Conservation (phyloP, 2,329 filamentous ascomycete species). For the Fusarium sulawesiense region DNA sequence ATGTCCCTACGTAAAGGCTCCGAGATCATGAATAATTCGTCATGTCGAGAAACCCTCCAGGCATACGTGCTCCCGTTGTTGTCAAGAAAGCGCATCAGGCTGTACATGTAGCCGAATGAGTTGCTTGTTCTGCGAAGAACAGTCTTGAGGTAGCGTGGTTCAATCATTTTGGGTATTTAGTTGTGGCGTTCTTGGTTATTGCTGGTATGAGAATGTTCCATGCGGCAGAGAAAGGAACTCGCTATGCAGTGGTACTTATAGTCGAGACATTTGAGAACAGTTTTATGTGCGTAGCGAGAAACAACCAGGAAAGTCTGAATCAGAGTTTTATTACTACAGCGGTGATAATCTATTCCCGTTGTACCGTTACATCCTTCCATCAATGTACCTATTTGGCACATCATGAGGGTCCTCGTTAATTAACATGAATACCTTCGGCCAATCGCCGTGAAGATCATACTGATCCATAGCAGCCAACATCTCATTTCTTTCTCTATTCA, state of each 20-base stretch:
- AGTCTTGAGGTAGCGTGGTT: not conserved
- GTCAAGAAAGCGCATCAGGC: not conserved
- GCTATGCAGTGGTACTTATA: not conserved
- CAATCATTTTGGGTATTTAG: not conserved
- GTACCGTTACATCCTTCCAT: not conserved
- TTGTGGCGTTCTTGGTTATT: not conserved
- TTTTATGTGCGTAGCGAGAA: not conserved
- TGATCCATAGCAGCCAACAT: not conserved
- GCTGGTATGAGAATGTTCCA: too few species aligned
- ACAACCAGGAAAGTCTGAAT: not conserved
- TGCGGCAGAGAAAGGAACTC: fast-evolving
- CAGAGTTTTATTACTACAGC: too few species aligned
- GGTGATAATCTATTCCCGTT: too few species aligned
- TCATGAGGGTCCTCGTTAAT: not conserved
- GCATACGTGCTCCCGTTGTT: not conserved
- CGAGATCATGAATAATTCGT: not conserved
- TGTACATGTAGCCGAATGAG: not conserved
- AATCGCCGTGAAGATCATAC: not conserved
- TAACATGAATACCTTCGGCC: not conserved
- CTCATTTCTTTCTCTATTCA: not conserved
- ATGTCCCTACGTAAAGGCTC: not conserved
- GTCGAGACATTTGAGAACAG: not conserved
- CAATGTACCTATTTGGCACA: not conserved
- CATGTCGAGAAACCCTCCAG: not conserved
- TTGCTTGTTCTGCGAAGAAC: not conserved